Conservation (phyloP, 352 stramenopile species). For the Phytophthora crassamura region DNA sequence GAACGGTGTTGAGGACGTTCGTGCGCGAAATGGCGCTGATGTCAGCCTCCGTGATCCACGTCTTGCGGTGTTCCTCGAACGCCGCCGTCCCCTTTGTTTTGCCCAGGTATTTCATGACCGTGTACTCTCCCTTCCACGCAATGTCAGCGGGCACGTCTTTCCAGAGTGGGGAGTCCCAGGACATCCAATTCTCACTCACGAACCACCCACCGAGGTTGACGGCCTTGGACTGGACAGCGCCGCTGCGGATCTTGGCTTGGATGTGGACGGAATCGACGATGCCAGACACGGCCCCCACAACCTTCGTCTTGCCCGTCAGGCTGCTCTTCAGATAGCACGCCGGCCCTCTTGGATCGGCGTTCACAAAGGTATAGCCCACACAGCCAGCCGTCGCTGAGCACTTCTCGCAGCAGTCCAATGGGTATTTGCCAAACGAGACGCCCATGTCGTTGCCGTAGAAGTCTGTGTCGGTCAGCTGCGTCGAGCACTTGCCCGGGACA, state of each 20-base stretch:
- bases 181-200: conserved; percentile 14
- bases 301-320: not conserved
- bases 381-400: conserved; percentile 27
- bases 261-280: conserved; percentile 5
- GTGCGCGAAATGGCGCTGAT: conserved; percentile 10
- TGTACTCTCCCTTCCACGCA: conserved; percentile 13
- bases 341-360: conserved; percentile 17
- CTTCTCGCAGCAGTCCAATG: conserved; percentile 23
- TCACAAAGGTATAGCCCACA: conserved; percentile 37
- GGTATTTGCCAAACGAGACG: conserved; percentile 12
- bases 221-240: conserved; percentile 3
- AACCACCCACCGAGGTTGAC: conserved; percentile 19
- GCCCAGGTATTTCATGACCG: conserved; percentile 7
- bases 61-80: conserved; percentile 15
- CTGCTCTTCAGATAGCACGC: conserved; percentile 38
- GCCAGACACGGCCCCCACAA: conserved; percentile 7
- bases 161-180: conserved; percentile 10
- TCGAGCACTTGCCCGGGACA: conserved; percentile 37
- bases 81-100: conserved; percentile 8
- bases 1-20: conserved; percentile 47
- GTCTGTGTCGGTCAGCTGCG: conserved; percentile 43
- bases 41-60: conserved; percentile 17
- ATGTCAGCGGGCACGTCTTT: conserved; percentile 1
- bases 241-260: conserved; percentile 5
- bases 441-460: conserved; percentile 54